phyloP scores from a whole-genome alignment of 2,329 filamentous ascomycete genomes.

The Claviceps maximensis region DNA sequence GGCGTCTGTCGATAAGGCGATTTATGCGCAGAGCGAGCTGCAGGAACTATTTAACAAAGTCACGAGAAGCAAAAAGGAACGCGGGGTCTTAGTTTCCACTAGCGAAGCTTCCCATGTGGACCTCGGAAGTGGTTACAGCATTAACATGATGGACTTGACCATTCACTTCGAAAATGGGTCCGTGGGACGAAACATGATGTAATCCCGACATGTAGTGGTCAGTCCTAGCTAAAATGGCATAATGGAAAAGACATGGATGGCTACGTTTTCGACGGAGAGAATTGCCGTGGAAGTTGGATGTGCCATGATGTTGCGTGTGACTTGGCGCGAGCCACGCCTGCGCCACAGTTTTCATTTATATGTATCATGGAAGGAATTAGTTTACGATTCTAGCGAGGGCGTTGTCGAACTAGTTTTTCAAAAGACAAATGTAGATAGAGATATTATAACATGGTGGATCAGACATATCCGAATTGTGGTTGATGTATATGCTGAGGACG shows the following conservation, averaged over 20 bases:
- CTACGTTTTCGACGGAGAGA: neutral
- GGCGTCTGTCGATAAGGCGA: constrained; percentile 34
- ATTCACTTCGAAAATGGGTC: constrained; percentile 24
- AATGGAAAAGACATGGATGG: neutral
- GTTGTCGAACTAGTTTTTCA: neutral
- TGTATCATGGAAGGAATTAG: neutral
- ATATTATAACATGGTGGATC: neutral
- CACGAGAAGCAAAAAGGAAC: constrained; percentile 15
- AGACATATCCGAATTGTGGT: too few relatives aligned
- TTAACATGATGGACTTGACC: constrained; percentile 36
- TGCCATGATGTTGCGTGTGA: neutral
- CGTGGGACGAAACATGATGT: constrained; percentile 15
- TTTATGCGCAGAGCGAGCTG: constrained; percentile 38
- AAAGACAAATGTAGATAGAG: neutral
- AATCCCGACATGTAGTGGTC: constrained; percentile 6
- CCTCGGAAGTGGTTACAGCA: constrained; percentile 30
- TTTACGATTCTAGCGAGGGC: neutral
- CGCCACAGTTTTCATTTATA: neutral
- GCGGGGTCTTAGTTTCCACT: constrained; percentile 21
- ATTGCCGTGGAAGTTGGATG: neutral
- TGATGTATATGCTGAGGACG: too few relatives aligned
- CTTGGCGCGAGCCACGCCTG: neutral
- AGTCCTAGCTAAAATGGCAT: neutral
- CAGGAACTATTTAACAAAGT: constrained; percentile 40
- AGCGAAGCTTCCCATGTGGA: constrained; percentile 27